Evolutionary conservation across 768 basidiomycete genomes (phyloP).

Genomic region (Mycena haematopus): DNA sequence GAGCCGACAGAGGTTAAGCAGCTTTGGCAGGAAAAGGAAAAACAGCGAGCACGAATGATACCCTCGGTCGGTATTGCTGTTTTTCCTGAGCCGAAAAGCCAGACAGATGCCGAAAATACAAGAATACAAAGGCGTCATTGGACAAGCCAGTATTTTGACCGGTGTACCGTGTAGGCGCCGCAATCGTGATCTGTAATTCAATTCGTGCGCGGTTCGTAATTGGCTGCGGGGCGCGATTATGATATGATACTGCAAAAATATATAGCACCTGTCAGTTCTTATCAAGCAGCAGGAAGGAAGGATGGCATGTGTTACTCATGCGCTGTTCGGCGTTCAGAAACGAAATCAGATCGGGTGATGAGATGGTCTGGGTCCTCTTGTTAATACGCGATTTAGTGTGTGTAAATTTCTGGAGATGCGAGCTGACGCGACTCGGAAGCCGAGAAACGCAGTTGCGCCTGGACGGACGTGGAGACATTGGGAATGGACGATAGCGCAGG

Average conservation of each 20-base stretch:
- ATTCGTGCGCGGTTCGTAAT: background rate
- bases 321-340: conserved; percentile 13
- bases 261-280: background rate
- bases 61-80: background rate
- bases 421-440: conserved; percentile 1
- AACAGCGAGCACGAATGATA: background rate
- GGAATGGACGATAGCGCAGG: conserved; percentile 21
- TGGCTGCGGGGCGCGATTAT: conserved; percentile 1
- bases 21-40: background rate
- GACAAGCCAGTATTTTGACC: background rate
- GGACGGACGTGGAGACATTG: background rate
- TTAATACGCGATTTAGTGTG: background rate
- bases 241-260: no score
- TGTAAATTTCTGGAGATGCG: background rate
- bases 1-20: no score
- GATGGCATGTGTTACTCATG: no score
- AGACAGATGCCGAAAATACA: background rate
- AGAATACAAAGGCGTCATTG: no score
- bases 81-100: background rate
- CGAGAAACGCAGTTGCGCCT: conserved; percentile 5
- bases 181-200: background rate
- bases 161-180: conserved; percentile 8
- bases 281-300: background rate
- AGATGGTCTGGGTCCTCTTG: background rate
- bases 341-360: conserved; percentile 13